Percentiles rank a stretch among this genome's conserved stretches.
phyloP scores from a whole-genome alignment of 1,139 yeast genomes.

The Yamadazyma jaroonii region DNA sequence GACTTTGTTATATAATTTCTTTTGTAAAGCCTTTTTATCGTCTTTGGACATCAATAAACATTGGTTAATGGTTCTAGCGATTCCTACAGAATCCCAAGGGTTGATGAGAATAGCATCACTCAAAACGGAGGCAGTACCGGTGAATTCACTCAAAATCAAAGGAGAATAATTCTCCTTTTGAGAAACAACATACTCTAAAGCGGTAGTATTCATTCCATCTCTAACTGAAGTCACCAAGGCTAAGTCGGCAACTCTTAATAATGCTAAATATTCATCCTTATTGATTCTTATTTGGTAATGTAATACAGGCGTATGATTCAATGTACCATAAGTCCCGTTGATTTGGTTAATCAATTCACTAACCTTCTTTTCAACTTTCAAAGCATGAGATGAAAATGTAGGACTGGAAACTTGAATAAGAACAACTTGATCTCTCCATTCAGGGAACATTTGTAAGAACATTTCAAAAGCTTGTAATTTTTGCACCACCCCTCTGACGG shows the following conservation, averaged over 20 bases:
- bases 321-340: constrained; percentile 78
- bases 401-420: constrained; percentile 91
- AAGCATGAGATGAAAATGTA: constrained; percentile 49
- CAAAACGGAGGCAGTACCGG: constrained; percentile 84
- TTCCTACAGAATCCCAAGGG: constrained; percentile 96
- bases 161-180: constrained; percentile 76
- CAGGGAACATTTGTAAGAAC: constrained; percentile 86
- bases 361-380: constrained; percentile 71
- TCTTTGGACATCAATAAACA: constrained; percentile 52
- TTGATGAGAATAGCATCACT: constrained; percentile 82
- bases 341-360: constrained; percentile 75
- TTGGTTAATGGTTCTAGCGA: constrained; percentile 77
- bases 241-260: constrained; percentile 84
- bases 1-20: constrained; percentile 60
- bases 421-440: constrained; percentile 85
- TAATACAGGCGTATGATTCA: constrained; percentile 80
- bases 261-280: constrained; percentile 84
- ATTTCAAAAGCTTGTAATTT: constrained; percentile 78
- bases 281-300: constrained; percentile 90
- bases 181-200: constrained; percentile 86
- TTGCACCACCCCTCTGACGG: constrained; percentile 81
- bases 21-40: constrained; percentile 44
- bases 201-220: constrained; percentile 96
- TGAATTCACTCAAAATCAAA: constrained; percentile 82
- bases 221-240: constrained; percentile 87